Conservation (phyloP, 495 filamentous ascomycete species). For the Hypoxylon subgilvum region DNA sequence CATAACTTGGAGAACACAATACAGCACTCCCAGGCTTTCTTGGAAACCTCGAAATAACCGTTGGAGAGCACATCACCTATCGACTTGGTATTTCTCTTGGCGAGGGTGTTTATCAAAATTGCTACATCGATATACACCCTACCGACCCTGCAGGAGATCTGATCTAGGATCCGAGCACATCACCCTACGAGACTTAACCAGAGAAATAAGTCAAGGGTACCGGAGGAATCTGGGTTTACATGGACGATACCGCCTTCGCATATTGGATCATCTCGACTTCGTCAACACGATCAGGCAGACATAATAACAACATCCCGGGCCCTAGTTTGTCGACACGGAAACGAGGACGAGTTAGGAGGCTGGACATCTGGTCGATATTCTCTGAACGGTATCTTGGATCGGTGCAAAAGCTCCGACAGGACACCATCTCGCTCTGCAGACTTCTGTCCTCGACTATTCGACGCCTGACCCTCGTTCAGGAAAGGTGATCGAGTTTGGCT, state of each 20-base stretch:
- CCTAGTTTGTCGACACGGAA: conserved; percentile 3
- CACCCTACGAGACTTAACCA: conserved; percentile 8
- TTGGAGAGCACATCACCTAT: background rate
- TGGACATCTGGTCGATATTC: conserved; percentile 20
- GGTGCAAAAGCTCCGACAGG: conserved; percentile 31
- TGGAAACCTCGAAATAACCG: no score
- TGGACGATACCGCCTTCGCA: conserved; percentile 18
- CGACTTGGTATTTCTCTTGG: background rate
- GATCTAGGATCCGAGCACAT: conserved; percentile 26
- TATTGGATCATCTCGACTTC: conserved; percentile 30
- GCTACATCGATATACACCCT: conserved; percentile 4
- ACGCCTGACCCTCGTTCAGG: conserved; percentile 18
- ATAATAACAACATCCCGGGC: background rate
- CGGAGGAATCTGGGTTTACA: conserved; percentile 10
- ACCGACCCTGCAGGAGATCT: conserved; percentile 30
- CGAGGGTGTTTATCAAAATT: conserved; percentile 8
- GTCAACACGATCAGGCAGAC: background rate
- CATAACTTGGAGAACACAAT: background rate
- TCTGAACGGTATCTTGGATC: conserved; percentile 27
- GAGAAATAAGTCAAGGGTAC: background rate
- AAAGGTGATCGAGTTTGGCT: conserved; percentile 18
- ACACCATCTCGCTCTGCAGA: conserved; percentile 25
- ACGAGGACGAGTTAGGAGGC: conserved; percentile 5
- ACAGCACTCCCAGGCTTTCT: background rate
- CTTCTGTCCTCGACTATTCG: conserved; percentile 24